phyloP scores from a whole-genome alignment of 83 land plant genomes.

The Isoetes engelmannii region DNA sequence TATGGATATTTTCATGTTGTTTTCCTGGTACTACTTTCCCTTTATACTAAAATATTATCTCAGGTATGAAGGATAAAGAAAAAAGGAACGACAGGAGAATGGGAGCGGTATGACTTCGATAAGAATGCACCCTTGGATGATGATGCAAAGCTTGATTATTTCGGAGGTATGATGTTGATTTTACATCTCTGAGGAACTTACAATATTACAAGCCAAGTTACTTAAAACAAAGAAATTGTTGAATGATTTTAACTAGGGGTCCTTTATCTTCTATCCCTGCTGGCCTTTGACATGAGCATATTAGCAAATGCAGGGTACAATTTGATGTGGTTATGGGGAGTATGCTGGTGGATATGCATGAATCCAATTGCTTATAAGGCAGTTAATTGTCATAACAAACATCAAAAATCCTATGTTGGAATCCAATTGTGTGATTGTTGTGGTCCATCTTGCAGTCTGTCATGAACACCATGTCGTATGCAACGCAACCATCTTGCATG shows the following conservation, averaged over 20 bases:
- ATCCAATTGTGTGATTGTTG: too few species aligned
- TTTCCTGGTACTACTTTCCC: neutral
- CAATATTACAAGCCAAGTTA: neutral
- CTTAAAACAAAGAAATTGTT: neutral
- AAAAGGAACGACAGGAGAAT: constrained; percentile 54
- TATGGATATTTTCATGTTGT: neutral
- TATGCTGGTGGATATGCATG: too few species aligned
- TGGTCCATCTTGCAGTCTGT: too few species aligned
- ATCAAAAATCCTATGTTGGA: too few species aligned
- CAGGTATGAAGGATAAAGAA: constrained; percentile 56
- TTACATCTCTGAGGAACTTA: neutral
- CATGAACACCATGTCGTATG: too few species aligned
- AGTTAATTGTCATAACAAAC: too few species aligned
- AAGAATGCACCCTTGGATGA: constrained; percentile 90
- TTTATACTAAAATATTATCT: neutral
- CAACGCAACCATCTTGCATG: too few species aligned
- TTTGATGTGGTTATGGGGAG: too few species aligned
- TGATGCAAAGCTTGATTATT: constrained; percentile 69
- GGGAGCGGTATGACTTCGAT: constrained; percentile 94
- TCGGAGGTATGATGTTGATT: constrained; percentile 12
- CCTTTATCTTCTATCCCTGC: neutral
- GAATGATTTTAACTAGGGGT: neutral
- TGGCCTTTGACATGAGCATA: neutral
- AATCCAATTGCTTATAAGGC: too few species aligned
- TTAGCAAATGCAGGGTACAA: too few species aligned